Evolutionary conservation across 1,284 basidiomycete species (phyloP).

Genomic region (Rhodotorula sp.): DNA sequence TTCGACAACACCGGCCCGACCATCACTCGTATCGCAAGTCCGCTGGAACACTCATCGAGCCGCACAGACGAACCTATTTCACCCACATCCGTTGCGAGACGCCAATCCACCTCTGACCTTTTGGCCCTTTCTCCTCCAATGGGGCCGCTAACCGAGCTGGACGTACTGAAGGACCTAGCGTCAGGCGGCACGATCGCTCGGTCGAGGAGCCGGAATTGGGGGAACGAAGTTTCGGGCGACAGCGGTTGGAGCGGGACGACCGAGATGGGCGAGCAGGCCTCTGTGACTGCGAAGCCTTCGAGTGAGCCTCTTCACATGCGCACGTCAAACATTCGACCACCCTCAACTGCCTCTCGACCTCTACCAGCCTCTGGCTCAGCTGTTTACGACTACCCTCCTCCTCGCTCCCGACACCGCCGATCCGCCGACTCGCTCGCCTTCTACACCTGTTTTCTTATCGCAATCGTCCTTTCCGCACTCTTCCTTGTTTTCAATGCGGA

Average conservation of each 20-base stretch:
- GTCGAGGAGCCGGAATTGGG: no score
- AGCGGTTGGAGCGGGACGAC: no score
- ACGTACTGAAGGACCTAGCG: background rate
- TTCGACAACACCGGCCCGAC: constrained; percentile 7
- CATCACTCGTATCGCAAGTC: constrained; percentile 18
- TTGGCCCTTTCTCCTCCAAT: background rate
- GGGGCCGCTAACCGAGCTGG: background rate
- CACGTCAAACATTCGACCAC: no score
- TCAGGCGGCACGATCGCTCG: background rate
- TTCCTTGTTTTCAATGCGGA: constrained; percentile 66
- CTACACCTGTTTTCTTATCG: constrained; percentile 60
- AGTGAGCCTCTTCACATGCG: no score
- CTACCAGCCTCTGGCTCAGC: no score
- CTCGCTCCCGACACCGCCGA: constrained; percentile 65
- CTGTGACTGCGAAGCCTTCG: no score
- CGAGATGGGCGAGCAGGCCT: no score
- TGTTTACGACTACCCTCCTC: constrained; percentile 43
- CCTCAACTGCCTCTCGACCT: no score
- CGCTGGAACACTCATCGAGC: background rate
- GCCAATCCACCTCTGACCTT: background rate
- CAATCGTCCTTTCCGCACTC: constrained; percentile 31
- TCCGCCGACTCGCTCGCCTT: constrained; percentile 85
- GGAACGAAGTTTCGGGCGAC: no score
- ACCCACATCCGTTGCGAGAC: background rate
- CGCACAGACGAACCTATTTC: background rate